Base-by-base conservation (phyloP, 495 filamentous ascomycete species). In the Penicillium desertorum region DNA sequence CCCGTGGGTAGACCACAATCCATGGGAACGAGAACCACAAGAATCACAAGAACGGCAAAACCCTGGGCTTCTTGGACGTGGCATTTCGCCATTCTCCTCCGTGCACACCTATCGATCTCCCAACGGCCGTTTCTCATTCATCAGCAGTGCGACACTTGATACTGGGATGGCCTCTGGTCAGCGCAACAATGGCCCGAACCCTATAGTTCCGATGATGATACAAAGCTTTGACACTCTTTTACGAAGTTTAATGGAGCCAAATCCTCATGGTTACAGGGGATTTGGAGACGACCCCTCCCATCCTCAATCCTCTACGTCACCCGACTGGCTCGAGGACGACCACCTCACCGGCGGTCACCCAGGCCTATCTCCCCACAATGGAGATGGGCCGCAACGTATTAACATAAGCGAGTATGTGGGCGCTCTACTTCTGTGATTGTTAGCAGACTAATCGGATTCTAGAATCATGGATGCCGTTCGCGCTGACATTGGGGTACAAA, bases 81-180 rank as follows among this genome's bases (percentile, higher is more conserved):
- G 20, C 14, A 41, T 16, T 20, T n/a, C 22, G 48, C 49, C 14
- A 23, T 32, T 74, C 79, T 57, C 27, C 69, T 67, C 47, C 76
- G 66, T 47, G 12, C 47, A 27, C 27, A 75, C 79, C 10, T 81
- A 78, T 30, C 66, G 76, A 17, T 81, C 81, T 6, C 75, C 81
- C 23, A 65, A 76, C 62, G 74, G 75, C 17, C 68, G 68, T 8
- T 72, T 77, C 50, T 68, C 64, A 7, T 73, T 78, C 30, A 71
- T 78, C 30, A 71, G 66, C n/a, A 72, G 62, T 43, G 71, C 76
- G 8, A 73, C 68, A 0, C 60, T 66, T n/a, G 65, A 64, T 9
- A 48, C 62, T 10, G 66, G 72, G 17, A 62, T 57, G 20, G 30
- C 68, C 11, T 54, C 61, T 27, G 67, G 59, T 49, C 64, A 61